Conservation (phyloP, 2,329 filamentous ascomycete species). For the Chaetomium globosum region DNA sequence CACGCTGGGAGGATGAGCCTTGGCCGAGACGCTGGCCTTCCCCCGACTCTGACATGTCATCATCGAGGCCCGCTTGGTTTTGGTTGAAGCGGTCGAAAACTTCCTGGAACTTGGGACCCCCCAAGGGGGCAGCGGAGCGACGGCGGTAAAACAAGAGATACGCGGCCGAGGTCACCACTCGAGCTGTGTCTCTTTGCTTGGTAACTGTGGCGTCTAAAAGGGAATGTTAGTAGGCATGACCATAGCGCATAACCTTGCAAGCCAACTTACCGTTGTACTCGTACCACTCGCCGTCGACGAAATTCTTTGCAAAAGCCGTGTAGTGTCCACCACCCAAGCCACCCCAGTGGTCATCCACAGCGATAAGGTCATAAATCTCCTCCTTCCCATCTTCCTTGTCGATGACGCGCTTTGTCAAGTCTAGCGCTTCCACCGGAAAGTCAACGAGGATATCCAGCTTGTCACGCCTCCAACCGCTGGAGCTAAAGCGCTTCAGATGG, state of each 20-base stretch:
- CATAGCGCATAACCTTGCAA: neutral
- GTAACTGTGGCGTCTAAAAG: constrained; percentile 72
- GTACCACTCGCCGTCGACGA: constrained; percentile 87
- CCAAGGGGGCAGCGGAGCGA: constrained; percentile 74
- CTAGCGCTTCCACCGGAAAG: constrained; percentile 85
- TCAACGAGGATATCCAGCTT: constrained; percentile 91
- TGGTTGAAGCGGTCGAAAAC: constrained; percentile 67
- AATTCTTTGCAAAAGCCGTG: constrained; percentile 92
- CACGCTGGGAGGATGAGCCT: constrained; percentile 83
- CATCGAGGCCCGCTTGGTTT: constrained; percentile 50
- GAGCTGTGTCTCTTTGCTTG: constrained; percentile 59
- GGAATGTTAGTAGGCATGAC: constrained; percentile 45
- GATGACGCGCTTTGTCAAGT: constrained; percentile 78
- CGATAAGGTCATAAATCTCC: constrained; percentile 89
- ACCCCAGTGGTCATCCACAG: constrained; percentile 93
- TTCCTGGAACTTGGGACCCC: constrained; percentile 72
- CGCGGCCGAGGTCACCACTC: constrained; percentile 73
- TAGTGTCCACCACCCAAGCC: constrained; percentile 94
- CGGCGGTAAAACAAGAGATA: constrained; percentile 97
- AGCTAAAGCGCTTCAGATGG: constrained; percentile 94
- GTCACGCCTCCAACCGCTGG: constrained; percentile 76
- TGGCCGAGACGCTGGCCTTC: constrained; percentile 84
- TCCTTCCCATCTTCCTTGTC: constrained; percentile 78
- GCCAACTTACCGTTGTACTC: constrained; percentile 82
- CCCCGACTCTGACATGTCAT: constrained; percentile 61